A percentile compares a stretch with the other conserved stretches of the same genome.
Evolutionary conservation across 768 basidiomycete genomes (phyloP).

Genomic region (Galerina marginata): DNA sequence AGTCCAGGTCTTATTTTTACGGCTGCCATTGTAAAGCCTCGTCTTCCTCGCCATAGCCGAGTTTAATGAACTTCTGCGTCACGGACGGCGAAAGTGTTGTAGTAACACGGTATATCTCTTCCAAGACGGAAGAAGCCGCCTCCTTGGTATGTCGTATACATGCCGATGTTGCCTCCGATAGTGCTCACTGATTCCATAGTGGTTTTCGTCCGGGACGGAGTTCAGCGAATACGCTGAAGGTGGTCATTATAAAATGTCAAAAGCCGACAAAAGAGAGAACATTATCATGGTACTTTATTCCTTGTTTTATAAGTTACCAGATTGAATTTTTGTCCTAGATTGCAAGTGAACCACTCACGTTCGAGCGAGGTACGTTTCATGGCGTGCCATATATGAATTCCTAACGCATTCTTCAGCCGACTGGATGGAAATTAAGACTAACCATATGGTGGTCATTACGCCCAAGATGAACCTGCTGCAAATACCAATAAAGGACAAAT

Average conservation of each 20-base stretch:
- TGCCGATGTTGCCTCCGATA: conserved; percentile 3
- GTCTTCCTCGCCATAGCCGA: conserved; percentile 56
- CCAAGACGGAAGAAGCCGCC: conserved; percentile 89
- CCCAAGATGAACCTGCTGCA: conserved; percentile 95
- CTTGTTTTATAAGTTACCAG: conserved; percentile 9
- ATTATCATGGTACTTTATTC: conserved; percentile 77
- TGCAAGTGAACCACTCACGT: conserved; percentile 93
- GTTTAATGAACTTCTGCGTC: conserved; percentile 94
- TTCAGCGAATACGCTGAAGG: conserved; percentile 91
- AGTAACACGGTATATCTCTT: conserved; percentile 94
- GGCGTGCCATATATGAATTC: too few relatives aligned
- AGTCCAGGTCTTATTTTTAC: conserved; percentile 3
- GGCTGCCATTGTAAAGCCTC: neutral
- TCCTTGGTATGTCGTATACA: conserved; percentile 61
- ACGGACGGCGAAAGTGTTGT: conserved; percentile 95
- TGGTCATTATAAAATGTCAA: conserved; percentile 94
- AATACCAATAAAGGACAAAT: conserved; percentile 93
- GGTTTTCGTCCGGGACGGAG: conserved; percentile 95
- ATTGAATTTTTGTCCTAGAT: conserved; percentile 47
- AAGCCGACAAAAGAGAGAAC: conserved; percentile 93
- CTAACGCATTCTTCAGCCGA: conserved; percentile 58
- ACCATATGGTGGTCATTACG: conserved; percentile 94
- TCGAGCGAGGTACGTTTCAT: conserved; percentile 75
- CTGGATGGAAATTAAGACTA: conserved; percentile 99
- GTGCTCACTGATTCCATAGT: conserved; percentile 44